Conservation (phyloP, 441 rosid genomes). For the Theobroma grandiflorum region DNA sequence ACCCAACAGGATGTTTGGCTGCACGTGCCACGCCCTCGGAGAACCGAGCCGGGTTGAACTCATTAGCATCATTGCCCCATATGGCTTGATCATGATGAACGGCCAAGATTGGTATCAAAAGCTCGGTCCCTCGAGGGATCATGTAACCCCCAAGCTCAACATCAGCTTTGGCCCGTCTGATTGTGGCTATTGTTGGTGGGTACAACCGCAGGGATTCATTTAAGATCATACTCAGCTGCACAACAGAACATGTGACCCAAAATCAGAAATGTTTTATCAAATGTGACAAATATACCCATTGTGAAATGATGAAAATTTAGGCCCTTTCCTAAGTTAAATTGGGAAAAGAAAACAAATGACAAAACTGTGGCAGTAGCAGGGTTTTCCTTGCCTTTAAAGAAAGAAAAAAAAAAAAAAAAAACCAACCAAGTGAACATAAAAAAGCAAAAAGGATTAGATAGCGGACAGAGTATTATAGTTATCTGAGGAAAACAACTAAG, state of each 20-base stretch:
- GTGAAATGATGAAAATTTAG: neutral
- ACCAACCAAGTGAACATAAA: neutral
- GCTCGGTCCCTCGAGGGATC: slow-evolving; percentile 89
- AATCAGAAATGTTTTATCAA: neutral
- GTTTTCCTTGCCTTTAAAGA: no score
- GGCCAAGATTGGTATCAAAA: slow-evolving; percentile 83
- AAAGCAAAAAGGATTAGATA: neutral
- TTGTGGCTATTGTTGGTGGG: slow-evolving; percentile 90
- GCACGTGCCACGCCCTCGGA: slow-evolving; percentile 75
- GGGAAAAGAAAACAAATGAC: neutral
- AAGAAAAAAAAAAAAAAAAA: no score
- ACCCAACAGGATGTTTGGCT: slow-evolving; percentile 70
- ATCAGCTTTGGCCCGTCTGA: slow-evolving; percentile 74
- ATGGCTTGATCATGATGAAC: slow-evolving; percentile 89
- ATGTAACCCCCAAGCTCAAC: slow-evolving; percentile 79
- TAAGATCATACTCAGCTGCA: slow-evolving; percentile 84
- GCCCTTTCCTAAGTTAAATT: neutral
- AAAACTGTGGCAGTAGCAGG: neutral
- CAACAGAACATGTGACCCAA: slow-evolving; percentile 18
- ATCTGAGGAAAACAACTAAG: slow-evolving; percentile 19
- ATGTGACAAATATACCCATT: neutral
- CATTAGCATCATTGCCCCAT: slow-evolving; percentile 90
- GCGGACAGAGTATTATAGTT: slow-evolving; percentile 9
- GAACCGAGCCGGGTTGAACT: slow-evolving; percentile 89
- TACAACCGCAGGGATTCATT: slow-evolving; percentile 86